A percentile compares a stretch with the other conserved stretches of the same genome.
These are phyloP conservation scores for Oryza meyeriana DNA, from an alignment of 176 grass and related monocot species.

Conservation along the genomic window DNA sequence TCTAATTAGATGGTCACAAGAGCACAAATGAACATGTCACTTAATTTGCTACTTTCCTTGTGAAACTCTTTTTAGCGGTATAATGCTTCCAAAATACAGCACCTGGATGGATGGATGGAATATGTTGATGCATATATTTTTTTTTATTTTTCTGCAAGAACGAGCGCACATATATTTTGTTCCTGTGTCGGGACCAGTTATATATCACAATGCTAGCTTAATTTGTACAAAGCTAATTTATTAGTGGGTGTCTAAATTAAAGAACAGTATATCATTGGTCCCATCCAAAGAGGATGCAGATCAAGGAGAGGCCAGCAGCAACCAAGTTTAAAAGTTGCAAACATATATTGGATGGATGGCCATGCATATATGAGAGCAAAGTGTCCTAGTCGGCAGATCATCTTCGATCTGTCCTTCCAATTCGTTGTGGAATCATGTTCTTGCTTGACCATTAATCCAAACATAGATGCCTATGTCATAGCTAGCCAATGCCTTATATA, in stretches of 20 bases:
- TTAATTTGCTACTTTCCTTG: background rate
- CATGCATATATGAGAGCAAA: background rate
- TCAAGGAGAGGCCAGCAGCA: conserved; percentile 20
- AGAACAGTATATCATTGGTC: background rate
- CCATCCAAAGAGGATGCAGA: background rate
- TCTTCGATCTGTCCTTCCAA: conserved; percentile 1
- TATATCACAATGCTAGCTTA: background rate
- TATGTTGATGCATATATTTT: background rate
- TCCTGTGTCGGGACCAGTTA: background rate
- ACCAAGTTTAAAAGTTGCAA: background rate
- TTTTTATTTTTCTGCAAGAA: no score
- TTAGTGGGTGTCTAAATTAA: conserved; percentile 8
- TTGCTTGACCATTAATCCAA: conserved; percentile 10
- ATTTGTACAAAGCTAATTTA: background rate
- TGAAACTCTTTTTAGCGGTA: background rate
- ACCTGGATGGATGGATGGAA: background rate
- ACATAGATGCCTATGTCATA: background rate
- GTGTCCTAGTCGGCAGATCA: background rate
- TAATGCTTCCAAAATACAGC: background rate
- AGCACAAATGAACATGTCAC: background rate
- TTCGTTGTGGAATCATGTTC: conserved; percentile 31
- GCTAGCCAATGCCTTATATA: background rate
- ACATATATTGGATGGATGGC: background rate
- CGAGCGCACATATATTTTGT: background rate
- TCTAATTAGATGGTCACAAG: no score